Percentiles rank a stretch among this genome's conserved stretches.
These are phyloP conservation scores for Nowakowskiella sp. DNA, from an alignment of 192 early-diverging fungal species.

Conservation along the genomic window DNA sequence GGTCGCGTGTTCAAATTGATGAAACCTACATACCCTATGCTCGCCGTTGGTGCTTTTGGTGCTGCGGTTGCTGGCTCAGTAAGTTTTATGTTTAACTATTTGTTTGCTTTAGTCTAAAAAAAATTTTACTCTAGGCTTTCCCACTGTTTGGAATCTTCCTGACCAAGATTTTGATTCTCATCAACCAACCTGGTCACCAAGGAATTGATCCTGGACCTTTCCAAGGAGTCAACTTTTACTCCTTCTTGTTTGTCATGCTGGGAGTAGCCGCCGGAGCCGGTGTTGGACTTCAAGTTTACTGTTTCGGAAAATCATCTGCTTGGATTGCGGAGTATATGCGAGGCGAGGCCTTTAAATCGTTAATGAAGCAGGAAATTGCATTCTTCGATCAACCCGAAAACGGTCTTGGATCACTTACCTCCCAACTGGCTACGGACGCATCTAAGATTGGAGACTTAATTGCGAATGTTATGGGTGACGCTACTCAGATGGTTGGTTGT, in stretches of 20 bases:
- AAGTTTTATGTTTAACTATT: too few species aligned
- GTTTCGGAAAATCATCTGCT: conserved; percentile 67
- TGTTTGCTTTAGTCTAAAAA: too few species aligned
- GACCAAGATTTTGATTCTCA: too few species aligned
- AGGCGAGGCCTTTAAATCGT: conserved; percentile 53
- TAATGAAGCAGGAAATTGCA: conserved; percentile 79
- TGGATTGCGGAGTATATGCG: conserved; percentile 53
- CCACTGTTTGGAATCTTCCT: too few species aligned
- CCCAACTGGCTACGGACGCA: conserved; percentile 76
- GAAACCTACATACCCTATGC: conserved; percentile 40
- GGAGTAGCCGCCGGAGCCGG: conserved; percentile 46
- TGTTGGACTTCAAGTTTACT: conserved; percentile 51
- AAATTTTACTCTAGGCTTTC: too few species aligned
- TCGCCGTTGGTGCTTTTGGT: conserved; percentile 11
- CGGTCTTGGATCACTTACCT: conserved; percentile 63
- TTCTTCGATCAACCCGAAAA: conserved; percentile 66
- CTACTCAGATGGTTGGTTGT: conserved; percentile 41
- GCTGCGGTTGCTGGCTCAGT: conserved; percentile 12
- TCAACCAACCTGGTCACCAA: too few species aligned
- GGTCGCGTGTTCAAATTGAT: conserved; percentile 40
- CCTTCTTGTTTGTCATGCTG: conserved; percentile 53
- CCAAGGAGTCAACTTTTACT: conserved; percentile 41
- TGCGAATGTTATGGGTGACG: conserved; percentile 42
- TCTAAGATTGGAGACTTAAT: conserved; percentile 32
- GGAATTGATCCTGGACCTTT: too few species aligned